A percentile compares a stretch with the other conserved stretches of the same genome.
Conservation (phyloP, 495 filamentous ascomycete genomes). For the Xylaria palmicola region DNA sequence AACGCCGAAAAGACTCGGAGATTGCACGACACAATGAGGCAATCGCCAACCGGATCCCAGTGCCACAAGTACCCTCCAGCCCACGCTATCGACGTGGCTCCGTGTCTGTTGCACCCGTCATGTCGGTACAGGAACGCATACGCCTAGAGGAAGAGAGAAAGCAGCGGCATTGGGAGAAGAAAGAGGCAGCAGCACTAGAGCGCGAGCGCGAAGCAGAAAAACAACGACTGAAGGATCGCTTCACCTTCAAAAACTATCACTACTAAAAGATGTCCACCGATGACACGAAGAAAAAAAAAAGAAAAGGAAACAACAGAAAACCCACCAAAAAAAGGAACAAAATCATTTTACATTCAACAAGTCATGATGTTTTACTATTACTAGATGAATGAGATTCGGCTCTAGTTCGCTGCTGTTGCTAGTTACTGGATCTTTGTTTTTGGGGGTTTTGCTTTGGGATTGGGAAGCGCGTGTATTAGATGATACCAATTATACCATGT, state of each 20-base stretch:
- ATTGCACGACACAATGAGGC: slow-evolving; percentile 35
- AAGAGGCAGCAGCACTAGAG: slow-evolving; percentile 8
- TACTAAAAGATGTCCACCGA: background rate
- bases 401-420: background rate
- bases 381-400: background rate
- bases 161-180: slow-evolving; percentile 12
- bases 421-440: background rate
- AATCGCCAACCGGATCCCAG: slow-evolving; percentile 27
- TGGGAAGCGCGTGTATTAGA: slow-evolving; percentile 8
- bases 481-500: slow-evolving; percentile 17
- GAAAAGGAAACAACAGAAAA: background rate
- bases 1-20: slow-evolving; percentile 33
- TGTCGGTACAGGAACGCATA: slow-evolving; percentile 24
- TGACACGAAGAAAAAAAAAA: background rate
- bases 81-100: slow-evolving; percentile 30
- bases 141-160: slow-evolving; percentile 11
- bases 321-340: background rate
- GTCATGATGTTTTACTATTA: slow-evolving; percentile 8
- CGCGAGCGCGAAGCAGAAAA: slow-evolving; percentile 28
- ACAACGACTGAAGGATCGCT: slow-evolving; percentile 24
- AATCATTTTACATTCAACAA: background rate
- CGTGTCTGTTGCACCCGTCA: slow-evolving; percentile 19
- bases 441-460: background rate
- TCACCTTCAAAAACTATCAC: slow-evolving; percentile 6
- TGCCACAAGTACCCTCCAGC: slow-evolving; percentile 12